Evolutionary conservation across 306 rosid species (phyloP), one percentile per base, ranked within the genome.

Genomic region (Quercus robur): DNA sequence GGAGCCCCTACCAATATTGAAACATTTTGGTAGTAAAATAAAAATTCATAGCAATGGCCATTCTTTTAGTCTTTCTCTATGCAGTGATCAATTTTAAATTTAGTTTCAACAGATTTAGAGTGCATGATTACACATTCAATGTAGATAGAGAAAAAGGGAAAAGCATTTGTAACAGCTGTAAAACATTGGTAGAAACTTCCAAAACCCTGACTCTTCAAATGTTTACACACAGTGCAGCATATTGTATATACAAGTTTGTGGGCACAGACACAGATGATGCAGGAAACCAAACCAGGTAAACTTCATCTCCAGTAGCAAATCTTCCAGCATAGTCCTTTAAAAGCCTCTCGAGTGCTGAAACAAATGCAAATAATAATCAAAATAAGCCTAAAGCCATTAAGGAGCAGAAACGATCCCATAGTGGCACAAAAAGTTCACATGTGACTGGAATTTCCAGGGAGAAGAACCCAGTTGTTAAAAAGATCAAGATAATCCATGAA

Each of bases 301-400:
- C 82, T 76, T 89, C 92, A 54, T 89, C 92, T 58, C 90, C 92
- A 51, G 87, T 86, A 19, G 92, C 90, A 77, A 81, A 86, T 78
- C 67, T 84, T 62, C 92, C 92, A 6, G 90, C 90, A 81, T 81
- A 49, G 68, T 55, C 82, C 74, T 78, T 86, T 62, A 89, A 77
- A 55, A 89, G 80, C 31, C 76, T 72, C 85, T 89, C 90, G 44
- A 89, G 89, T 8, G 92, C 90, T 89, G 90, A 76, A 86, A 78
- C 76, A 80, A 35, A 59, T 35, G 49, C 2, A 69, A 71, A 76
- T 41, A 66, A 57, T 19, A 35, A 62, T 33, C 66, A 75, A 31
- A 82, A 67, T 46, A 55, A 67, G 10, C 28, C 70, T 3, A 54
- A 54, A 55, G 14, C 64, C 51, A 38, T 38, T 70, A 26, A 70